Evolutionary conservation across 2,329 filamentous ascomycete species (phyloP), one percentile per base, ranked within the genome.

Genomic region (Hortaea werneckii): DNA sequence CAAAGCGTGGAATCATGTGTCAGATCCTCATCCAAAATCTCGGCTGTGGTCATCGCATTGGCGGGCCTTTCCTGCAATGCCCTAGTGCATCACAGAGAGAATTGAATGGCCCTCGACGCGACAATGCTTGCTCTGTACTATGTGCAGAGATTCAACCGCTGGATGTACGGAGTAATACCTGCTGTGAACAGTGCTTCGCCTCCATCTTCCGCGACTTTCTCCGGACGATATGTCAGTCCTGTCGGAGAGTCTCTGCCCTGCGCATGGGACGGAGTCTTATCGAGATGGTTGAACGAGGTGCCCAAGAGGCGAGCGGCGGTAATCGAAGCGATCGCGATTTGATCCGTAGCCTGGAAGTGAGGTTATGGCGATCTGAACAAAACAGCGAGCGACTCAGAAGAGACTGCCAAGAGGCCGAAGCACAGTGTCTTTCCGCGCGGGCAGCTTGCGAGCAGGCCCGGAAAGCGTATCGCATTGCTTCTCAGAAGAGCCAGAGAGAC

Each of bases 121-220:
- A 54, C 20, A 47, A 54, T 20, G 50, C 48, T 10, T 29, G 29
- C 2, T 29, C 44, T 12, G 47, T 48, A 2, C 12, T 50, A 1
- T 55, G 53, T 46, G 44, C 46, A n/a, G 45, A 41, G 3, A 37
- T 13, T 3, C 34, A 40, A 8, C 35, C 38, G 3, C 28, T 53
- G 10, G 28, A 43, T 7, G 42, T 50, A 10, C 29, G 51, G 6
- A 44, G 50, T 27, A 48, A 53, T 28, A 48, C 50, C 3, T 50
- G 49, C 30, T 55, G 54, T 47, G 51, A 55, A 40, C 11, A 32
- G 8, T 55, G 52, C 37, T 47, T 55, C 29, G 40, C 46, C 5
- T 30, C 44, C 7, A 47, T 50, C 37, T 40, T 52, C 12, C 44
- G 45, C 6, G 44, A 47, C 10, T 20, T 54, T 7, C 32, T 53